Conservation (phyloP, 805 yeast genomes). For the Brettanomyces naardenensis region DNA sequence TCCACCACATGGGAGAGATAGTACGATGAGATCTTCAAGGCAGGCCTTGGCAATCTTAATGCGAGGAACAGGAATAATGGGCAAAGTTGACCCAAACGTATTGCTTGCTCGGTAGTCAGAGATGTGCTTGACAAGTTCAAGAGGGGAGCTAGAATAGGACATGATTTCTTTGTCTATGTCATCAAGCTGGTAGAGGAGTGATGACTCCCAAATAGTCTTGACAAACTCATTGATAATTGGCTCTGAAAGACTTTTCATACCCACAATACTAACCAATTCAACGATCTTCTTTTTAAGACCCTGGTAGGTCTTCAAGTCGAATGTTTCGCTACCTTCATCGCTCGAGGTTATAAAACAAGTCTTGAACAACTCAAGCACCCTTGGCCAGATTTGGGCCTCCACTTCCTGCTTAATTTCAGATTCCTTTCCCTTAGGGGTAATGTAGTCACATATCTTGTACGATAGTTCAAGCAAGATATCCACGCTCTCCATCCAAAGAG, state of each 20-base stretch:
- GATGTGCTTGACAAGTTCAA: constrained; percentile 30
- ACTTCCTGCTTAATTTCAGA: constrained; percentile 10
- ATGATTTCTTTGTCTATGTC: constrained; percentile 36
- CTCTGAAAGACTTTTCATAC: constrained; percentile 2
- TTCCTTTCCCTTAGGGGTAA: constrained; percentile 6
- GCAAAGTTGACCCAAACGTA: constrained; percentile 57
- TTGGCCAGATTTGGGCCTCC: constrained; percentile 28
- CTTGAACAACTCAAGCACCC: constrained; percentile 33
- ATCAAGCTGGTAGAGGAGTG: constrained; percentile 52
- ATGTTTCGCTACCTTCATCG: constrained; percentile 5
- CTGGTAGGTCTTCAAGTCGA: constrained; percentile 25
- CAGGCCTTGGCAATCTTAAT: constrained; percentile 46
- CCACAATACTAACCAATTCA: constrained; percentile 24
- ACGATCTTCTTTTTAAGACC: constrained; percentile 34
- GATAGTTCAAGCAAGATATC: constrained; percentile 31
- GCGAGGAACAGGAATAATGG: constrained; percentile 36
- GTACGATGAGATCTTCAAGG: constrained; percentile 40
- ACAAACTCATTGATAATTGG: constrained; percentile 36
- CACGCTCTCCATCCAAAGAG: constrained; percentile 51
- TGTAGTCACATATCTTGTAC: constrained; percentile 20
- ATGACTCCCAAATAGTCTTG: constrained; percentile 44
- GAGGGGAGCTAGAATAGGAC: constrained; percentile 17
- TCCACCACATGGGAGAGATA: constrained; percentile 25
- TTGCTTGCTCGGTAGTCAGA: constrained; percentile 34
- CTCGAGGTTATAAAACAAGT: constrained; percentile 31